phyloP scores from a whole-genome alignment of 805 yeast species.

The Maudiozyma barnettii region DNA sequence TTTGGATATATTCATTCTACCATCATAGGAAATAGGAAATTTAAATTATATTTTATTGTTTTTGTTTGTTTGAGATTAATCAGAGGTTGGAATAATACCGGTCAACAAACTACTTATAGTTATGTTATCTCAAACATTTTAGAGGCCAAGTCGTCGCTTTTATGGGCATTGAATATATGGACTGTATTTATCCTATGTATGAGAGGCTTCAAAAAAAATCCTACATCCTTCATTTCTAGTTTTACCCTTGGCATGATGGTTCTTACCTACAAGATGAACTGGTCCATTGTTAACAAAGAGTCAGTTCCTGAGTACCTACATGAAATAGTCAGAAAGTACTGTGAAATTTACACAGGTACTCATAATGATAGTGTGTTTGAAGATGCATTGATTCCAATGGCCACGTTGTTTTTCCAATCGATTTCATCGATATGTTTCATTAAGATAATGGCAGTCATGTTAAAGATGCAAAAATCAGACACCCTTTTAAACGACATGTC shows the following conservation, averaged over 20 bases:
- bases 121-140: conserved; percentile 41
- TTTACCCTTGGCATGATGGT: conserved; percentile 39
- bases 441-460: conserved; percentile 22
- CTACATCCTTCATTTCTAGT: conserved; percentile 36
- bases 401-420: conserved; percentile 29
- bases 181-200: conserved; percentile 29
- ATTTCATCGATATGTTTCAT: conserved; percentile 27
- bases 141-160: conserved; percentile 21
- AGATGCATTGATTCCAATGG: conserved; percentile 28
- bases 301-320: conserved; percentile 35
- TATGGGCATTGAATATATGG: conserved; percentile 41
- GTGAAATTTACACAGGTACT: conserved; percentile 4
- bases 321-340: conserved; percentile 12
- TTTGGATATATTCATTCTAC: neutral
- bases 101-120: conserved; percentile 63
- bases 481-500: conserved; percentile 9
- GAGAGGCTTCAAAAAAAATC: neutral
- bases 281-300: conserved; percentile 47
- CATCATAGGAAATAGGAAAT: neutral
- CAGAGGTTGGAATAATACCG: conserved; percentile 82
- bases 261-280: conserved; percentile 45
- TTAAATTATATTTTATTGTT: conserved; percentile 9
- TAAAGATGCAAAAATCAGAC: conserved; percentile 2
- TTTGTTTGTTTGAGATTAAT: conserved; percentile 42
- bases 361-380: conserved; percentile 25